These are phyloP conservation scores for Sphaerosporella brunnea DNA, from an alignment of 495 filamentous ascomycete genomes.

Conservation along the genomic window DNA sequence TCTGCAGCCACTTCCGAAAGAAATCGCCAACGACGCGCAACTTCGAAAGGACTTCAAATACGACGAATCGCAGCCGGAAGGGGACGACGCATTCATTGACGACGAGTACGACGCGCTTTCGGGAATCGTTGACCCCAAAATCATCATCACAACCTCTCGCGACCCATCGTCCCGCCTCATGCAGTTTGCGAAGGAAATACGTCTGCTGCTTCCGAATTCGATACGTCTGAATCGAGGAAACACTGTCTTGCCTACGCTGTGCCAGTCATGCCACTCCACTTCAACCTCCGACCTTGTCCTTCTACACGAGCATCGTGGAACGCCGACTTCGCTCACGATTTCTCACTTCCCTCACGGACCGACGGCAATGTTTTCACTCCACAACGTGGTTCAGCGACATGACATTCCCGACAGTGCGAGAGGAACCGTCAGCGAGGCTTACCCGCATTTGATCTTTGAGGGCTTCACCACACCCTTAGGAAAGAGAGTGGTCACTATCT, in stretches of 20 bases:
- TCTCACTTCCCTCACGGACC: slow-evolving; percentile 88
- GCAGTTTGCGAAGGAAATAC: slow-evolving; percentile 89
- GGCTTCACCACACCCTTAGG: slow-evolving; percentile 71
- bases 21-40: slow-evolving; percentile 73
- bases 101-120: slow-evolving; percentile 83
- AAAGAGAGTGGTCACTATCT: slow-evolving; percentile 63
- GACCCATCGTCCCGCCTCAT: slow-evolving; percentile 69
- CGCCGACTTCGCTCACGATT: slow-evolving; percentile 75
- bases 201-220: slow-evolving; percentile 72
- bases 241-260: slow-evolving; percentile 66
- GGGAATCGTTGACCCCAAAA: slow-evolving; percentile 67
- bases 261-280: slow-evolving; percentile 57
- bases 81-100: slow-evolving; percentile 64
- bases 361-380: slow-evolving; percentile 74
- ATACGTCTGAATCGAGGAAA: slow-evolving; percentile 88
- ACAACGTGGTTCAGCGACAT: slow-evolving; percentile 84
- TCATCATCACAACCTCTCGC: slow-evolving; percentile 81
- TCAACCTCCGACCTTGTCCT: slow-evolving; percentile 71
- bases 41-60: slow-evolving; percentile 83
- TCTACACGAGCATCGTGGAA: slow-evolving; percentile 85
- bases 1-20: slow-evolving; percentile 62
- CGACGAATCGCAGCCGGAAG: slow-evolving; percentile 58
- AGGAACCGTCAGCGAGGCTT: slow-evolving; percentile 84
- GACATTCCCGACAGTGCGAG: slow-evolving; percentile 77
- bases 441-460: slow-evolving; percentile 91